phyloP scores from a whole-genome alignment of 1,139 yeast genomes.

The Protomyces gravidus region DNA sequence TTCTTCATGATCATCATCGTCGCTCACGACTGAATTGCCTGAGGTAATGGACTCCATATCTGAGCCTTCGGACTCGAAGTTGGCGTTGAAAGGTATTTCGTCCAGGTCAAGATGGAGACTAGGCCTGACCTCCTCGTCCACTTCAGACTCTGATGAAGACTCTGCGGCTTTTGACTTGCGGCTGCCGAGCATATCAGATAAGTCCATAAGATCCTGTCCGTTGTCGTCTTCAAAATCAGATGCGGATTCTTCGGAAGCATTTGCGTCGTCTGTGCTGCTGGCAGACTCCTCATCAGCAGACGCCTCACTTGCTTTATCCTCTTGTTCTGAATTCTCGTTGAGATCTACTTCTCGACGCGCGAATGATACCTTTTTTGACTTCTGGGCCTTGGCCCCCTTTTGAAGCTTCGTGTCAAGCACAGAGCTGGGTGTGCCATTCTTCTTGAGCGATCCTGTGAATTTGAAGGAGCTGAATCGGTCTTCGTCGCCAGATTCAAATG shows the following conservation, averaged over 20 bases:
- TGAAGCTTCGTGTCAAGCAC: background rate
- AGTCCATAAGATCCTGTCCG: slow-evolving; percentile 37
- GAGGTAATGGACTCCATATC: background rate
- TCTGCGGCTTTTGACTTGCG: background rate
- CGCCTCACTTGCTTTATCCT: slow-evolving; percentile 37
- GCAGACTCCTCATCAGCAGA: slow-evolving; percentile 42
- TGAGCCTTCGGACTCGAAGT: background rate
- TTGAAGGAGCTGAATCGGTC: slow-evolving; percentile 31
- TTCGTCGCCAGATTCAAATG: slow-evolving; percentile 34
- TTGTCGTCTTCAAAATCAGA: slow-evolving; percentile 20
- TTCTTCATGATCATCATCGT: slow-evolving; percentile 49
- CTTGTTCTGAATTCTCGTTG: slow-evolving; percentile 40
- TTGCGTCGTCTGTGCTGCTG: slow-evolving; percentile 33
- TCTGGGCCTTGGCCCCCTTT: slow-evolving; percentile 20
- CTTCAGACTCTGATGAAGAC: background rate
- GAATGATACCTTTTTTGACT: slow-evolving; percentile 31
- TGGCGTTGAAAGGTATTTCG: background rate
- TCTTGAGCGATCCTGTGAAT: slow-evolving; percentile 29
- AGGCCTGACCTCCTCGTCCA: background rate
- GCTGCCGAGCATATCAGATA: slow-evolving; percentile 56
- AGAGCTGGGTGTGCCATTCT: background rate
- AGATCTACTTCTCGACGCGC: slow-evolving; percentile 37
- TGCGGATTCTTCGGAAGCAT: slow-evolving; percentile 34
- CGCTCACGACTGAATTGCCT: background rate
- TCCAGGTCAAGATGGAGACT: background rate